phyloP scores from a whole-genome alignment of 1,284 basidiomycete genomes.

The Rhodotorula sp. region DNA sequence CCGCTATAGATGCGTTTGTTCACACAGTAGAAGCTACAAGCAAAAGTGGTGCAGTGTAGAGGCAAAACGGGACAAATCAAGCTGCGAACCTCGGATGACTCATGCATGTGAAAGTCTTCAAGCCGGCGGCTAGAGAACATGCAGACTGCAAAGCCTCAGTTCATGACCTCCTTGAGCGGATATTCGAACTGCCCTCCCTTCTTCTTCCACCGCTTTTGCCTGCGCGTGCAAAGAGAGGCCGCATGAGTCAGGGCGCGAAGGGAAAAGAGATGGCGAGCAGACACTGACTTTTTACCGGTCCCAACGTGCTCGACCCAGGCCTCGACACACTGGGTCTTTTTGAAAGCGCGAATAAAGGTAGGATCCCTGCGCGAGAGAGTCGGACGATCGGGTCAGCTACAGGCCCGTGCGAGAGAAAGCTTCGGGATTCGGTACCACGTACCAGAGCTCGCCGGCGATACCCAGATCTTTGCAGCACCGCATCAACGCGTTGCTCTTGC shows the following conservation, averaged over 20 bases:
- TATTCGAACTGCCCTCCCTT: constrained; percentile 66
- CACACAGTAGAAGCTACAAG: no score
- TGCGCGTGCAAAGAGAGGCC: neutral
- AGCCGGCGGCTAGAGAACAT: no score
- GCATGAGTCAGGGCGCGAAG: neutral
- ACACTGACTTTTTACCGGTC: constrained; percentile 81
- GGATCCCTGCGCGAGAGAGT: constrained; percentile 68
- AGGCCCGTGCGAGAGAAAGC: neutral
- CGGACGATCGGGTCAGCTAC: neutral
- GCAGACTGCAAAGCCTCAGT: neutral
- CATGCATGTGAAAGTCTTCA: neutral
- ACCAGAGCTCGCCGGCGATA: constrained; percentile 95
- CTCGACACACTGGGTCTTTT: constrained; percentile 76
- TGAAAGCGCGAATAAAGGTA: constrained; percentile 91
- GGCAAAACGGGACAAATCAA: no score
- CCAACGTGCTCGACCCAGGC: constrained; percentile 76
- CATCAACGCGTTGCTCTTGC: constrained; percentile 97
- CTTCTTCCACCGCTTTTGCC: constrained; percentile 40
- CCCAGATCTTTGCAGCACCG: constrained; percentile 97
- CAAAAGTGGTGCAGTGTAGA: no score
- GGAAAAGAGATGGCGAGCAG: neutral
- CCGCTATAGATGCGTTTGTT: no score
- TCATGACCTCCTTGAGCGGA: constrained; percentile 63
- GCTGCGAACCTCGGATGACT: no score
- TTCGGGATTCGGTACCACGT: constrained; percentile 40